These are phyloP conservation scores for Leptographium galeiforme DNA, from an alignment of 2,329 filamentous ascomycete genomes.

Conservation along the genomic window DNA sequence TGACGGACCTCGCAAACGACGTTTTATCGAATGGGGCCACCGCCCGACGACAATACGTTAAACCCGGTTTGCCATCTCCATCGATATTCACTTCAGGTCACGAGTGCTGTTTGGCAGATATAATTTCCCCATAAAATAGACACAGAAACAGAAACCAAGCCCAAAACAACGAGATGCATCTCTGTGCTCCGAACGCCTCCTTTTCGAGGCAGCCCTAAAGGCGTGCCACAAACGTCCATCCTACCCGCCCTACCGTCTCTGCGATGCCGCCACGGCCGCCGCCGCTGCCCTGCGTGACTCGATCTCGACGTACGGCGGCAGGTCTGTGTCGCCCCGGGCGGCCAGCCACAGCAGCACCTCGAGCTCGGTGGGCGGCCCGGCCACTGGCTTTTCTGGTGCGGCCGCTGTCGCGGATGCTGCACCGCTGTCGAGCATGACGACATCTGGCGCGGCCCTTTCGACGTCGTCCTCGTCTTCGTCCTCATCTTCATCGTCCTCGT, in stretches of 20 bases:
- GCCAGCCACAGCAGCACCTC: conserved; percentile 35
- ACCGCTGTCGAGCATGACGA: conserved; percentile 3
- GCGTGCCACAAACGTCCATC: too few species aligned
- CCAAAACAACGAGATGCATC: too few species aligned
- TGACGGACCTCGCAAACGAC: too few species aligned
- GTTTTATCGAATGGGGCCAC: too few species aligned
- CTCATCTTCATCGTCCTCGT: conserved; percentile 42
- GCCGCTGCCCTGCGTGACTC: conserved; percentile 12
- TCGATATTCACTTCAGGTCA: too few species aligned
- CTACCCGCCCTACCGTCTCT: conserved; percentile 2
- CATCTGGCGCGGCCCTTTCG: background rate
- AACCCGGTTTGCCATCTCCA: too few species aligned
- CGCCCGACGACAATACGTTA: too few species aligned
- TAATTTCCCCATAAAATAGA: too few species aligned
- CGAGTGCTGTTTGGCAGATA: too few species aligned
- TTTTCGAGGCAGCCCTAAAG: too few species aligned
- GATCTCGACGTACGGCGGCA: conserved; percentile 30
- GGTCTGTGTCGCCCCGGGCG: conserved; percentile 28
- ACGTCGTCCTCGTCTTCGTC: conserved; percentile 36
- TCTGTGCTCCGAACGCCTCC: too few species aligned
- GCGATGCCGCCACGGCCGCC: background rate
- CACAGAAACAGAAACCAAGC: too few species aligned
- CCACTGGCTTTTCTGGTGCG: conserved; percentile 7
- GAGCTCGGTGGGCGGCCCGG: conserved; percentile 23
- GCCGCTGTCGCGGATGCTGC: conserved; percentile 16